Evolutionary conservation across 331 rosid species (phyloP), one percentile per base, ranked within the genome.

Genomic region (Erythrophleum ivorense): DNA sequence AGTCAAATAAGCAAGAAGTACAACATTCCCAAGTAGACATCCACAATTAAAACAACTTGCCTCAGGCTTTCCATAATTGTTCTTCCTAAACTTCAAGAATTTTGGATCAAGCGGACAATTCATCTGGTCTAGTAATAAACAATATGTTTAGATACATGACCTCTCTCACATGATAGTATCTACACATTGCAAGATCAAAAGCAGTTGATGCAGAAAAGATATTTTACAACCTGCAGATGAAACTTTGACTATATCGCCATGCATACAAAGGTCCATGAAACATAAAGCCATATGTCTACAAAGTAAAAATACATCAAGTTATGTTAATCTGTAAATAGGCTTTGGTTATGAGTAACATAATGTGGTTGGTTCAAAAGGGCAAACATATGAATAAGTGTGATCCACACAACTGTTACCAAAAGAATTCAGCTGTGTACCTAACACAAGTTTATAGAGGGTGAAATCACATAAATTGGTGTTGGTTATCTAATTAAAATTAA

Each of bases 21-120:
- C 16, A 16, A 34, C 68, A 82, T 38, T 72, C 21, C 38, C 73
- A 18, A 15, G 65, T 11, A 24, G 36, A 75, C 5, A 78, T 62
- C 31, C 62, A 73, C 38, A 15, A 6, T 64, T 34, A 59, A 36
- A 75, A 88, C 76, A 77, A 49, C 91, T 69, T 46, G 93, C 99
- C 98, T 91, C 96, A 33, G 99, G 94, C 84, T 90, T 93, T 68
- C 99, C 99, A 78, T 86, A 85, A 60, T 9, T 76, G 81, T 95
- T 95, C 91, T 88, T 95, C 86, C 79, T 86, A 75, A 91, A 91
- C 83, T 78, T 91, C 58, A 92, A 81, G 49, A 88, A 86, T 86
- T 82, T 86, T 73, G 98, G 98, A 81, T 88, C 87, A 76, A 90
- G 82, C 33, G 72, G 88, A 82, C 45, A 73, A 78, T 91, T 84